Conservation (phyloP, 2,329 filamentous ascomycete genomes). For the Exophiala sp. region DNA sequence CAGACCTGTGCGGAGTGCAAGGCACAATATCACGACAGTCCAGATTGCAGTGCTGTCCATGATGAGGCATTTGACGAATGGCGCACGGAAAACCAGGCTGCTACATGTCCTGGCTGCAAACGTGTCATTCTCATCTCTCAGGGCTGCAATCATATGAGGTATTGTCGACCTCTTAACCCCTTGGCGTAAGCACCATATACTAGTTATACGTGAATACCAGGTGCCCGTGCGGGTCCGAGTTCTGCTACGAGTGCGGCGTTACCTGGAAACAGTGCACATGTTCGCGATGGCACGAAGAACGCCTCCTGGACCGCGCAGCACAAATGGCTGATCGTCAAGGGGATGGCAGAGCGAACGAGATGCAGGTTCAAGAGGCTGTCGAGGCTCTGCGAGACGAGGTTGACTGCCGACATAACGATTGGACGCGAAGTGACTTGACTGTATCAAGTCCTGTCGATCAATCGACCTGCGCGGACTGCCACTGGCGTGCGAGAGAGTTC, state of each 20-base stretch:
- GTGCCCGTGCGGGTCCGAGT: constrained; percentile 31
- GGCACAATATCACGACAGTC: constrained; percentile 38
- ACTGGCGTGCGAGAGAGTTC: constrained; percentile 6
- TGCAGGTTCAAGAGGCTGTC: not conserved
- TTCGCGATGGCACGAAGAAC: constrained; percentile 27
- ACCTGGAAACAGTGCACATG: constrained; percentile 32
- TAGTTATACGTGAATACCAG: constrained; percentile 7
- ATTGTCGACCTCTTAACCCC: not conserved
- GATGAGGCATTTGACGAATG: constrained; percentile 49
- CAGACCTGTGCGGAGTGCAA: constrained; percentile 55
- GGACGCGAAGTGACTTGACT: not conserved
- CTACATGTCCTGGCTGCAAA: constrained; percentile 71
- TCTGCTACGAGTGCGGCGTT: constrained; percentile 33
- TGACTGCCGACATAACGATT: constrained; percentile 11
- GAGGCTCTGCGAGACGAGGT: not conserved
- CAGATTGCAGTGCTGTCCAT: constrained; percentile 27
- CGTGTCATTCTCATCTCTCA: constrained; percentile 40
- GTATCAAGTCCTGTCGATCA: not conserved
- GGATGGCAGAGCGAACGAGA: not conserved
- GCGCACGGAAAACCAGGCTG: constrained; percentile 66
- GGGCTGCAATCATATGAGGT: constrained; percentile 37
- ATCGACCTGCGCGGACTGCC: constrained; percentile 15
- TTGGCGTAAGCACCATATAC: no score
- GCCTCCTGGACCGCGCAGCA: constrained; percentile 22
- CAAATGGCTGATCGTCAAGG: constrained; percentile 15